Conservation (phyloP, 257 asterid species). For the Lycium ferocissimum region DNA sequence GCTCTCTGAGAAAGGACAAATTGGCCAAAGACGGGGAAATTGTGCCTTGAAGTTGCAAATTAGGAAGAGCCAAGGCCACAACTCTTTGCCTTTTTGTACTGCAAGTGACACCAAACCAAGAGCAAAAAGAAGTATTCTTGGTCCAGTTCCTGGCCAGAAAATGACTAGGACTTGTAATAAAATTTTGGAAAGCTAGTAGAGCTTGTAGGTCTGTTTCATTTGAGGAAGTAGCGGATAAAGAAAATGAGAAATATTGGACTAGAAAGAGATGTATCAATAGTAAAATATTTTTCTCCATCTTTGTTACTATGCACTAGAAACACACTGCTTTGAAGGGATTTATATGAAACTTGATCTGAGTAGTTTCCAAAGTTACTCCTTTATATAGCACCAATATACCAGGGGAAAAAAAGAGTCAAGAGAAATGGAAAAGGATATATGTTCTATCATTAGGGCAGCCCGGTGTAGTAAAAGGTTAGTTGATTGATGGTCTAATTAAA, state of each 20-base stretch:
- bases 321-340: not conserved
- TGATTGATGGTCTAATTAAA: too few species aligned
- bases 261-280: conserved; percentile 12
- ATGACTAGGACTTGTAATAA: conserved; percentile 32
- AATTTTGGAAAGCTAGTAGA: conserved; percentile 38
- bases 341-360: not conserved
- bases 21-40: conserved; percentile 46
- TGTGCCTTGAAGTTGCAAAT: conserved; percentile 41
- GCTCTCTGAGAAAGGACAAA: conserved; percentile 41
- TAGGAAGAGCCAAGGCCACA: conserved; percentile 33
- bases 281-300: conserved; percentile 4
- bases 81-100: conserved; percentile 36
- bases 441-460: too few species aligned
- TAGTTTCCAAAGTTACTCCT: too few species aligned
- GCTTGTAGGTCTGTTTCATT: conserved; percentile 35
- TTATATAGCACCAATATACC: too few species aligned
- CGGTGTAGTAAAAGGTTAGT: too few species aligned
- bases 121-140: conserved; percentile 30
- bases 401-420: too few species aligned
- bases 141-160: conserved; percentile 41
- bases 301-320: not conserved
- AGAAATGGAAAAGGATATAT: too few species aligned
- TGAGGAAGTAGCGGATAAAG: conserved; percentile 28
- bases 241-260: not conserved
- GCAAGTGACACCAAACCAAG: conserved; percentile 48